These are phyloP conservation scores for Podospora comata DNA, from an alignment of 495 filamentous ascomycete genomes.

Conservation along the genomic window DNA sequence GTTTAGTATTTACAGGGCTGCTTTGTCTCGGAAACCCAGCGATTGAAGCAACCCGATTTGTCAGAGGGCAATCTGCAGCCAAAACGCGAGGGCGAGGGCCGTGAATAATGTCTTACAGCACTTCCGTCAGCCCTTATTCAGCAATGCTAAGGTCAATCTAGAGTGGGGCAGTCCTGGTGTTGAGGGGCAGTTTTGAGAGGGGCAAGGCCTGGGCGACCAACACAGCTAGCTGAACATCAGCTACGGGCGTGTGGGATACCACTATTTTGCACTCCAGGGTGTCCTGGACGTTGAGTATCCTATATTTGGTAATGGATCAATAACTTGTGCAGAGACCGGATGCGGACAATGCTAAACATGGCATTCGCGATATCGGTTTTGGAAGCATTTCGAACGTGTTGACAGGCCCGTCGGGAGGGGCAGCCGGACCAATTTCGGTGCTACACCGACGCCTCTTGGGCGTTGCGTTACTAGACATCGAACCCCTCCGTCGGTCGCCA, in stretches of 20 bases:
- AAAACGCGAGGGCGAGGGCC: slow-evolving; percentile 13
- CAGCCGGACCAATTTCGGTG: background rate
- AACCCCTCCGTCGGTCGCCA: background rate
- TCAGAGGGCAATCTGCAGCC: background rate
- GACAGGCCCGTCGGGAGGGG: background rate
- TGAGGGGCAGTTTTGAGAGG: slow-evolving; percentile 2
- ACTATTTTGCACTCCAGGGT: background rate
- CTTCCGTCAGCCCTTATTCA: slow-evolving; percentile 31
- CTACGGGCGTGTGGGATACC: background rate
- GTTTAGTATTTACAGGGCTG: background rate
- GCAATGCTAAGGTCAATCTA: slow-evolving; percentile 9
- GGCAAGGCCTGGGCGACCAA: background rate
- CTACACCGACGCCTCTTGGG: background rate
- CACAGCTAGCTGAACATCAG: background rate
- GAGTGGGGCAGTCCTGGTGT: background rate
- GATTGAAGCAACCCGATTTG: background rate
- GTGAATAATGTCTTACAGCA: background rate
- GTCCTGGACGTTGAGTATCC: background rate
- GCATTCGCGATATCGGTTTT: background rate
- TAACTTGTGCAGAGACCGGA: background rate
- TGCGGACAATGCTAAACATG: background rate
- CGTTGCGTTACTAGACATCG: background rate
- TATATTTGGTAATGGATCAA: background rate
- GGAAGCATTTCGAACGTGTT: background rate
- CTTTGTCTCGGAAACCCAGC: background rate